Conservation (phyloP, 2,329 filamentous ascomycete species). For the Calonectria multiphialidica region DNA sequence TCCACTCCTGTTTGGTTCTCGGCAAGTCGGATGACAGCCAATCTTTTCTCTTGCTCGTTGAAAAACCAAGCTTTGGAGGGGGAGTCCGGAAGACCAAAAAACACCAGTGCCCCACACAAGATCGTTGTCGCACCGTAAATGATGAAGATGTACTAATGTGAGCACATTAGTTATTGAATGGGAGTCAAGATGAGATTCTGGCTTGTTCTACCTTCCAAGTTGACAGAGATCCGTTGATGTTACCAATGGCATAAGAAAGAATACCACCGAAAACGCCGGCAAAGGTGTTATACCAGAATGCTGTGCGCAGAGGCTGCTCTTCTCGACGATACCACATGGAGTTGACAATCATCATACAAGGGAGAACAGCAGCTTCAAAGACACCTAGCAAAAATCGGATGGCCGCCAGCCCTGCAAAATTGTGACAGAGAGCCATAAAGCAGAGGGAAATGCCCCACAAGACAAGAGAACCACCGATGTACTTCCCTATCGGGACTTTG, state of each 20-base stretch:
- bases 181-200: rapidly evolving
- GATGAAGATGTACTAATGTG: slow-evolving; percentile 19
- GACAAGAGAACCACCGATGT: slow-evolving; percentile 45
- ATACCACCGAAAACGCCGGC: slow-evolving; percentile 48
- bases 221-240: slow-evolving; percentile 40
- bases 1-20: slow-evolving; percentile 19
- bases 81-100: slow-evolving; percentile 33
- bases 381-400: slow-evolving; percentile 58
- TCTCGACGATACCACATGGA: slow-evolving; percentile 50
- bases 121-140: slow-evolving; percentile 40
- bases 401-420: slow-evolving; percentile 55
- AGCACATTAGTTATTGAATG: not conserved
- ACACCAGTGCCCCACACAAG: slow-evolving; percentile 21
- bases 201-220: slow-evolving; percentile 32
- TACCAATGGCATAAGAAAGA: slow-evolving; percentile 44
- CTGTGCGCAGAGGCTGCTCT: slow-evolving; percentile 47
- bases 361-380: slow-evolving; percentile 60
- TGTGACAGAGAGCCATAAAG: slow-evolving; percentile 53
- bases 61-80: slow-evolving; percentile 39
- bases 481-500: slow-evolving; percentile 47
- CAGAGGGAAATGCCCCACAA: slow-evolving; percentile 53
- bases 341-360: slow-evolving; percentile 61
- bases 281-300: slow-evolving; percentile 48
- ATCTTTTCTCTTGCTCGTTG: slow-evolving; percentile 32
- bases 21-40: slow-evolving; percentile 16